Base-by-base conservation (phyloP, 2,329 filamentous ascomycete genomes). In the Aureobasidium sp. region DNA sequence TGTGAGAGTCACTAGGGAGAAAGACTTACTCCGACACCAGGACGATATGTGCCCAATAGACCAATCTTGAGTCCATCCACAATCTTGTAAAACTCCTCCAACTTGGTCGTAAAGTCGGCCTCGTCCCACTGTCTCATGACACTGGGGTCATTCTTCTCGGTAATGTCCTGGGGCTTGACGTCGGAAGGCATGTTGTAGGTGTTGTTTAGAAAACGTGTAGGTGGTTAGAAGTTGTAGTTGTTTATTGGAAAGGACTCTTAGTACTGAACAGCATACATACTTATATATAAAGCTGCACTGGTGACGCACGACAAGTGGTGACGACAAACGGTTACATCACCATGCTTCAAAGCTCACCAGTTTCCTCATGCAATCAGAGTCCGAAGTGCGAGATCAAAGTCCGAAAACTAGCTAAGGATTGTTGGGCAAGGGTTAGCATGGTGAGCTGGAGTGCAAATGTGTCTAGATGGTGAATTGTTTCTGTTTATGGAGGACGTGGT, bases 51-150 rank as follows among this genome's bases (percentile, higher is more conserved):
- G 64, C 69, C 74, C 31, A 79, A 65, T 63, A 78, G 73, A 63
- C 75, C 70, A 62, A 79, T 74, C 66, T 79, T 79, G 61, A 77
- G 72, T 41, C 70, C 69, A 64, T 82, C 79, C 48, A 75, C 74
- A n/a, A 78, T 70, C 42, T 73, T 69, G 71, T 78, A 80, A 55
- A 81, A 75, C 55, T 81, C 77, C 58, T 78, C 70, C 67, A 79
- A 76, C 64, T 80, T 78, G 65, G 77, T 67, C n/a, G 74, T 72
- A 36, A 73, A 73, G 29, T 77, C 73, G 5, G 77, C 75, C 56
- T 68, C 71, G 68, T 81, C 79, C 59, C 74, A 79, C 68, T 81
- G 79, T 68, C 79, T 80, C n/a, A 74, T 65, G 62, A 80, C 76
- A 2, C 76, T 76, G 29, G 79, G 78, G 66, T 81, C 79, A 49